Conservation (phyloP, 2,329 filamentous ascomycete genomes). For the Stagonosporopsis chrysanthemi region DNA sequence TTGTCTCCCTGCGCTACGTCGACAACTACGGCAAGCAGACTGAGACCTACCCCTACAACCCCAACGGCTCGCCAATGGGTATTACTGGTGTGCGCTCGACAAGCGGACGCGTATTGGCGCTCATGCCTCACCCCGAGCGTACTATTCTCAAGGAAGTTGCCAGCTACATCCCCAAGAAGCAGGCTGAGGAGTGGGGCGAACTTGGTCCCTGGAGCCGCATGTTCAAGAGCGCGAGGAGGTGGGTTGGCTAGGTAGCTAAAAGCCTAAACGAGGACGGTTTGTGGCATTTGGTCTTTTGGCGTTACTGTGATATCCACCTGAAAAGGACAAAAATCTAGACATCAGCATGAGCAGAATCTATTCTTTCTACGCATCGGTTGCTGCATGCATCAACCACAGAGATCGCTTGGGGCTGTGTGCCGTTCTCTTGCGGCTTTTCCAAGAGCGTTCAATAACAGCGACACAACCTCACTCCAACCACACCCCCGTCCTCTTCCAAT, state of each 20-base stretch:
- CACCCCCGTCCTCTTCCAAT: background rate
- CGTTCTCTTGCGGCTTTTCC: background rate
- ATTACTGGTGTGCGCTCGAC: constrained; percentile 80
- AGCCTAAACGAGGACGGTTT: background rate
- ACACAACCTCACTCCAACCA: constrained; percentile 1
- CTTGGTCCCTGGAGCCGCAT: constrained; percentile 85
- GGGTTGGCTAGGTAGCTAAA: constrained; percentile 71
- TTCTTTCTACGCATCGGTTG: background rate
- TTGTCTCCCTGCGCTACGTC: constrained; percentile 82
- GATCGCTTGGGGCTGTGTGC: too few relatives aligned
- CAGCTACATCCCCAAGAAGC: constrained; percentile 74
- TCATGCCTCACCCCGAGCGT: constrained; percentile 96
- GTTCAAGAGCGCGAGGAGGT: constrained; percentile 86
- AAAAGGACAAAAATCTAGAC: constrained; percentile 19
- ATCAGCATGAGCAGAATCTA: background rate
- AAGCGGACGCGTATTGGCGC: constrained; percentile 81
- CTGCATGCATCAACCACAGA: too few relatives aligned
- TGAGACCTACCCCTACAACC: constrained; percentile 86
- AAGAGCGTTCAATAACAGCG: background rate
- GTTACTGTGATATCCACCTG: constrained; percentile 19
- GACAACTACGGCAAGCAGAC: constrained; percentile 81
- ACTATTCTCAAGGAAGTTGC: constrained; percentile 81
- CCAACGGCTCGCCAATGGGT: constrained; percentile 82
- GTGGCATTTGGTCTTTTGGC: constrained; percentile 13
- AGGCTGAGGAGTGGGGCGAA: constrained; percentile 73